These are phyloP conservation scores for Penicillium expansum DNA, from an alignment of 2,329 filamentous ascomycete species.

Conservation along the genomic window DNA sequence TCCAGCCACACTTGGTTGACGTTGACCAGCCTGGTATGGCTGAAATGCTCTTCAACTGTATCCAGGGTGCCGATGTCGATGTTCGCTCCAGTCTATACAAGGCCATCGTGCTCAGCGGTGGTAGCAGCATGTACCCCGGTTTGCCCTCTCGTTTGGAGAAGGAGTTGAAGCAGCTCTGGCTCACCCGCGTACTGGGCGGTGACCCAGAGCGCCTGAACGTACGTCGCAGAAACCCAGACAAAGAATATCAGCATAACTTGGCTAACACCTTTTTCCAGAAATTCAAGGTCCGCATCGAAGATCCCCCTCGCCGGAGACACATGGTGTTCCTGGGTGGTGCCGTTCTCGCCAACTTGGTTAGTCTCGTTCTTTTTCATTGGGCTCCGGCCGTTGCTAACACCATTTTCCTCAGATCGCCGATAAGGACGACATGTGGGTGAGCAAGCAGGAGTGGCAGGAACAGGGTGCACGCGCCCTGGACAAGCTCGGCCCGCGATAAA, in stretches of 20 bases:
- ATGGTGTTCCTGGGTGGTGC: constrained; percentile 99
- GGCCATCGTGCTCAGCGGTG: constrained; percentile 92
- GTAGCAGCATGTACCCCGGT: constrained; percentile 98
- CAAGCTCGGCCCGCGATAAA: constrained; percentile 85
- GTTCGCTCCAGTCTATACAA: constrained; percentile 93
- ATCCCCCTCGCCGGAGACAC: constrained; percentile 90
- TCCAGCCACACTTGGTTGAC: constrained; percentile 97
- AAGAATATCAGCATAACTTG: neutral
- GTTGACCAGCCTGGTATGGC: constrained; percentile 96
- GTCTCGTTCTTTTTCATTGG: constrained; percentile 21
- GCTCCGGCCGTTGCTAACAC: constrained; percentile 11
- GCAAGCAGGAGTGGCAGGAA: constrained; percentile 95
- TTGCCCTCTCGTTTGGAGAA: constrained; percentile 93
- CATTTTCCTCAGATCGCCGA: constrained; percentile 70
- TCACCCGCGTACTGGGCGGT: constrained; percentile 83
- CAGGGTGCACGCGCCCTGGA: constrained; percentile 79
- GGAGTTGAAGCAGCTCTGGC: constrained; percentile 97
- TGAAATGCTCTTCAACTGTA: constrained; percentile 98
- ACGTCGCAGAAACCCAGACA: constrained; percentile 25
- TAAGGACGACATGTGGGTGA: constrained; percentile 99
- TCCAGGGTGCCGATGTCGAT: constrained; percentile 92
- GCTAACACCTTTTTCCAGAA: constrained; percentile 56
- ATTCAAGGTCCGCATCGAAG: constrained; percentile 99
- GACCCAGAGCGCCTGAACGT: constrained; percentile 85
- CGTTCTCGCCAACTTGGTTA: constrained; percentile 86